A percentile compares a stretch with the other conserved stretches of the same genome.
These are phyloP conservation scores for Xylariaceae sp. DNA, from an alignment of 2,329 filamentous ascomycete species.

Conservation along the genomic window DNA sequence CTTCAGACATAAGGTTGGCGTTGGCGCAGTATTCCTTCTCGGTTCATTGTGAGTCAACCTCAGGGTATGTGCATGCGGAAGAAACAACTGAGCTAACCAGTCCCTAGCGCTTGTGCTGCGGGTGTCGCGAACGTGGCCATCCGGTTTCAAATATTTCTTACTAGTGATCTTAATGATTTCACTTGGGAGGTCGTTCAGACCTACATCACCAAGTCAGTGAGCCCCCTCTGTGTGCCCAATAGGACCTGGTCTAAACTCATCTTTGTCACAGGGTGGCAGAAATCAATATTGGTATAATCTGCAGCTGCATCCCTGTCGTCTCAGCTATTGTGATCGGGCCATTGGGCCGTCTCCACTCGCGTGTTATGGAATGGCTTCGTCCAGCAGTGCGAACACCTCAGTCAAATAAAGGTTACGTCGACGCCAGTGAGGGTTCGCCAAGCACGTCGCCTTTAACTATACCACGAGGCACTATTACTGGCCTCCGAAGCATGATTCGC, in stretches of 20 bases:
- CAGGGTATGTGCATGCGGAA: background rate
- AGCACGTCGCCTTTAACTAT: background rate
- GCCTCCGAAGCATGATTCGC: slow-evolving; percentile 1
- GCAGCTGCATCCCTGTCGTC: slow-evolving; percentile 11
- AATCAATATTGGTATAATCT: slow-evolving; percentile 10
- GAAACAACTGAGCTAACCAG: background rate
- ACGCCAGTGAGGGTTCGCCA: slow-evolving; percentile 3
- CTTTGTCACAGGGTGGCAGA: slow-evolving; percentile 3
- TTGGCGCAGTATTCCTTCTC: slow-evolving; percentile 11
- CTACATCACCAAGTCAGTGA: slow-evolving; percentile 12
- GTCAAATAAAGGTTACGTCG: background rate
- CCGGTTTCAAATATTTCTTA: slow-evolving; percentile 3
- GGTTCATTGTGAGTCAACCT: slow-evolving; percentile 9
- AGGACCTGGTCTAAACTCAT: slow-evolving; percentile 1
- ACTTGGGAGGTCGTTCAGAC: slow-evolving; percentile 11
- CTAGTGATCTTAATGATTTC: slow-evolving; percentile 2
- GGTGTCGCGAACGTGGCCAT: slow-evolving; percentile 9
- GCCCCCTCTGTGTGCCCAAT: background rate
- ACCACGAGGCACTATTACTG: slow-evolving; percentile 7
- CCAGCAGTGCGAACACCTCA: slow-evolving; percentile 3
- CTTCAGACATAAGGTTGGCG: slow-evolving; percentile 8
- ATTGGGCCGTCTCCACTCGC: background rate
- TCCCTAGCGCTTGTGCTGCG: slow-evolving; percentile 7
- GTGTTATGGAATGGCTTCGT: slow-evolving; percentile 1
- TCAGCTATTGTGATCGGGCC: slow-evolving; percentile 8